Evolutionary conservation across 2,329 filamentous ascomycete genomes (phyloP).

Genomic region (Tolypocladium cylindrosporum): DNA sequence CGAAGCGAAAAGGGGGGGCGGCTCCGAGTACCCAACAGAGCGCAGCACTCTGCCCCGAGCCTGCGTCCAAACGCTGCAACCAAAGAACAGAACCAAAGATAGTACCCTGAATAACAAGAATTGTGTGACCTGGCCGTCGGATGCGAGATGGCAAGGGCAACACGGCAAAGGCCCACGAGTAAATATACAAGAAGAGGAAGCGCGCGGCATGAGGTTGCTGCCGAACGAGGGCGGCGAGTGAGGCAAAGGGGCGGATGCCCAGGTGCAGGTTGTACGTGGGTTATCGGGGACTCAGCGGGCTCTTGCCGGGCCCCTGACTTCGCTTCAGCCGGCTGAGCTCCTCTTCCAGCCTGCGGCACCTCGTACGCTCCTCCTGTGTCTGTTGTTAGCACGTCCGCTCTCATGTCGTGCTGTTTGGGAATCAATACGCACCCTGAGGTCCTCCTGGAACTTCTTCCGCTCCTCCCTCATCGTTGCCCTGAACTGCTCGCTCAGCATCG

Average conservation of each 20-base stretch:
- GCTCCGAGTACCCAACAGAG: not conserved
- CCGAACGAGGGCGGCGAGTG: not conserved
- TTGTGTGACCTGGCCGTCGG: not conserved
- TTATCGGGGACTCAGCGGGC: conserved; percentile 29
- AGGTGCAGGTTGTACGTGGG: not conserved
- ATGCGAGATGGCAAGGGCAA: not conserved
- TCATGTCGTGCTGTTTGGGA: not conserved
- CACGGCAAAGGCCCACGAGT: not conserved
- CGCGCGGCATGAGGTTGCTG: not conserved
- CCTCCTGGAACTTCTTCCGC: conserved; percentile 46
- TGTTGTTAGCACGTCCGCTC: conserved; percentile 15
- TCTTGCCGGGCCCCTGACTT: conserved; percentile 30
- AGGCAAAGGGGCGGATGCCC: not conserved
- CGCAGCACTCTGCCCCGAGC: too few species aligned
- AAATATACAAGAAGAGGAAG: not conserved
- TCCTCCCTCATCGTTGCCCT: conserved; percentile 45
- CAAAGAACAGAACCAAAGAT: not conserved
- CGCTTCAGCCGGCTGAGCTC: conserved; percentile 35
- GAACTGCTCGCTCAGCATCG: conserved; percentile 47
- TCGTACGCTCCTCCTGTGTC: conserved; percentile 38
- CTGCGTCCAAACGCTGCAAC: not conserved
- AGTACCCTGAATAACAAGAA: not conserved
- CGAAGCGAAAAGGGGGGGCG: not conserved
- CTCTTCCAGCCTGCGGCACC: conserved; percentile 38
- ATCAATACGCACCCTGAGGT: conserved; percentile 32